Base-by-base conservation (phyloP, 192 early-diverging fungal species). In the Podila epicladia region DNA sequence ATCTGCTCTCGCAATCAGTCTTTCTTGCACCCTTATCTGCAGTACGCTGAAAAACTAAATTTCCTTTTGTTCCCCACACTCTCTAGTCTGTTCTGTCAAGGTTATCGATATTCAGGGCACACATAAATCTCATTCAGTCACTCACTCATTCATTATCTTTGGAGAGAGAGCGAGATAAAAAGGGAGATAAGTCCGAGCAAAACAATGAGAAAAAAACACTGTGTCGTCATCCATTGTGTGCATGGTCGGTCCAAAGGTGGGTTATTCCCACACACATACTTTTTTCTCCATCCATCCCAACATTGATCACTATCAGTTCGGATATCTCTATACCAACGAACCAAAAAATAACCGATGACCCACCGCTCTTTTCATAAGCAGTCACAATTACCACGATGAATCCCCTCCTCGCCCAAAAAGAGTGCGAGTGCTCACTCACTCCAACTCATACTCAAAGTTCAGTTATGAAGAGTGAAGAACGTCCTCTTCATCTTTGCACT, bases 201-300 rank as follows among this genome's bases (percentile, higher is more conserved):
- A 45, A 45, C 41, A 45, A 41, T 13, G 12, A 6, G 6, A 1
- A 41, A 45, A 48, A 26, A 26, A 4, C 45, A 58, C 9, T 33
- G 26, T 28, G 7, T 33, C 50, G 35, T 24, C 53, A 66, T 31
- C 12, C 66, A 45, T 33, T 69, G 26, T 69, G 38, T 29, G 24
- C 29, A 64, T 19, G 28, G 28, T n/a, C 17, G n/a, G 26, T 28
- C 29, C 11, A 48, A 35, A 49, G n/a, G 33, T 22, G 37, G 17
- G 41, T 49, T 35, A 71, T 50, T 48, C 38, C 63, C 72, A 61
- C 62, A 35, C 28, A 63, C 24, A 64, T 31, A 5, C 37, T 9
- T 49, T 9, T 11, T 41, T 37, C 35, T 37, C 9, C 41, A 15
- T 3, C 1, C 41, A 45, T 45, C 41, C 41, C 15, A 45, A 45